Percentiles rank a stretch among this genome's conserved stretches.
These are phyloP conservation scores for Coccinonectria pachysandricola DNA, from an alignment of 2,329 filamentous ascomycete genomes.

Conservation along the genomic window DNA sequence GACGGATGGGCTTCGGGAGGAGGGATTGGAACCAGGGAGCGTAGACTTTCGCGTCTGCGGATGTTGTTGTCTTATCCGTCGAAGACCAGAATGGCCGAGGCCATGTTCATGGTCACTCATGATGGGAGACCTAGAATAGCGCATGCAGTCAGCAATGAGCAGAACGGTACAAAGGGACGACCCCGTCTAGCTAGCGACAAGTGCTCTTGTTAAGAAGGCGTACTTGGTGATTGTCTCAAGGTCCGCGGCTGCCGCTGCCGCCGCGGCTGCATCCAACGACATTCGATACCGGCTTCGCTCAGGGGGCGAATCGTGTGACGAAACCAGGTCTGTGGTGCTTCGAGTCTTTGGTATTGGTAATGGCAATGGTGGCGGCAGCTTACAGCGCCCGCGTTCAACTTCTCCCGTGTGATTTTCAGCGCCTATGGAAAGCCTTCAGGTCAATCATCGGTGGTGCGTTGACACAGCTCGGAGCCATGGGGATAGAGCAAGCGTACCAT, in stretches of 20 bases:
- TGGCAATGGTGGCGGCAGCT: conserved; percentile 35
- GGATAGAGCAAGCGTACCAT: conserved; percentile 22
- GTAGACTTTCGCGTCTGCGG: conserved; percentile 52
- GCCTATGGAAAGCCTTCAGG: conserved; percentile 16
- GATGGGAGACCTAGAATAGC: conserved; percentile 58
- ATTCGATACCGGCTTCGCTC: conserved; percentile 57
- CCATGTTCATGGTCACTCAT: conserved; percentile 82
- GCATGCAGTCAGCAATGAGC: conserved; percentile 18
- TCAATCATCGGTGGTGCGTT: conserved; percentile 12
- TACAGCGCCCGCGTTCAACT: conserved; percentile 32
- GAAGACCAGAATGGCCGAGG: conserved; percentile 73
- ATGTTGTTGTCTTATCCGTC: conserved; percentile 85
- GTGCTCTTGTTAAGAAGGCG: too few species aligned
- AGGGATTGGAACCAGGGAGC: conserved; percentile 50
- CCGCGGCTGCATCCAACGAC: conserved; percentile 66
- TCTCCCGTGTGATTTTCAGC: conserved; percentile 23
- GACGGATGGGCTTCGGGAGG: conserved; percentile 50
- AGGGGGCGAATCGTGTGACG: conserved; percentile 34
- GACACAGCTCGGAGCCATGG: conserved; percentile 2
- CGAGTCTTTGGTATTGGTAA: conserved; percentile 52
- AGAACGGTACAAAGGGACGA: too few species aligned
- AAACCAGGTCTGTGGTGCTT: conserved; percentile 52
- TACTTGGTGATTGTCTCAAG: conserved; percentile 68
- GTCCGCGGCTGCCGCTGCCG: conserved; percentile 45
- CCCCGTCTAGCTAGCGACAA: too few species aligned